These are phyloP conservation scores for Citeromyces nyonsensis DNA, from an alignment of 805 yeast genomes.

Conservation along the genomic window DNA sequence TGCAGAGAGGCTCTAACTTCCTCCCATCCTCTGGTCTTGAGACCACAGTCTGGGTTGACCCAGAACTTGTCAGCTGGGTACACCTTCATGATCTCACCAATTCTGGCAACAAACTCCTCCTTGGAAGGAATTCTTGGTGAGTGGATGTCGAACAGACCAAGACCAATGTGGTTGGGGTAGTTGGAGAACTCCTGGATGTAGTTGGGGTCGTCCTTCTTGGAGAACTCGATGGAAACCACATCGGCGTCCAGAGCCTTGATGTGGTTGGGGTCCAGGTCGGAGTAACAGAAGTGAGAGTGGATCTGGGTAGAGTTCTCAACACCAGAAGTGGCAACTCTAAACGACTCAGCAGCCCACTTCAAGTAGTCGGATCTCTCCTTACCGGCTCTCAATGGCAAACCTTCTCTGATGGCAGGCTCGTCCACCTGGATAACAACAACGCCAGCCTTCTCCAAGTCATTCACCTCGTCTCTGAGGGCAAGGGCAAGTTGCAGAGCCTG, in stretches of 20 bases:
- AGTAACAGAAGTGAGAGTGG: constrained; percentile 99
- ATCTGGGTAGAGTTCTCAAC: constrained; percentile 91
- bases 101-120: constrained; percentile 90
- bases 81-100: constrained; percentile 85
- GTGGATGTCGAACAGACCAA: constrained; percentile 97
- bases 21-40: constrained; percentile 99
- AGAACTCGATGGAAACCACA: constrained; percentile 97
- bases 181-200: constrained; percentile 94
- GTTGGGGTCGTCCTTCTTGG: constrained; percentile 98
- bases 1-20: constrained; percentile 91
- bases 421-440: constrained; percentile 97
- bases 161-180: constrained; percentile 99
- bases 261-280: constrained; percentile 98
- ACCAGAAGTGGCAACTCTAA: constrained; percentile 99
- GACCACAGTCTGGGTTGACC: constrained; percentile 99
- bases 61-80: constrained; percentile 98
- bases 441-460: constrained; percentile 97
- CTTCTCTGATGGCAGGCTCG: constrained; percentile 99
- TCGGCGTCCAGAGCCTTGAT: constrained; percentile 99
- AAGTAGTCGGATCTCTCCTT: constrained; percentile 91
- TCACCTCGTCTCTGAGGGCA: constrained; percentile 97
- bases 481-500: constrained; percentile 95
- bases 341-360: constrained; percentile 98
- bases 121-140: constrained; percentile 99
- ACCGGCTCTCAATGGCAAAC: constrained; percentile 98